Base-by-base conservation (phyloP, 1,284 basidiomycete species). In the Apiotrichum gracile region DNA sequence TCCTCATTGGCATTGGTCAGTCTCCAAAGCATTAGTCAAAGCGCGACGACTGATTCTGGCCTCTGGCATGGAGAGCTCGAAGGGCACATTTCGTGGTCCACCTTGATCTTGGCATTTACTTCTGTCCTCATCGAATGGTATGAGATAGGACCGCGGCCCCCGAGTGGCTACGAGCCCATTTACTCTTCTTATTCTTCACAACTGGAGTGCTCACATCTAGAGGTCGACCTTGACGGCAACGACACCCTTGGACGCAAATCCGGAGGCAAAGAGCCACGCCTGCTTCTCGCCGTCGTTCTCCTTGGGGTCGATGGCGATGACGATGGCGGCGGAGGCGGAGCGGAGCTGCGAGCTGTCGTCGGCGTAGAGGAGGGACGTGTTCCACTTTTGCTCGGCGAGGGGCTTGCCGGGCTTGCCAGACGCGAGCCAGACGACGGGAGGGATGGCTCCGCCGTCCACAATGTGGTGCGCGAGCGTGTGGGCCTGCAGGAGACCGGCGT, bases 201-300 rank as follows among this genome's bases (percentile, higher is more conserved):
- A 12, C 19, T 24, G 27, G 27, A 29, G 27, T 6, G 7, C 27
- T 29, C 13, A 9, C 21, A 5, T n/a, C 24, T 48, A 57, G 37
- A 68, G 49, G 25, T 64, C 61, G 7, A 68, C 57, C 50, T 53
- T 59, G 25, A 52, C 47, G 1, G 60, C 60, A 16, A 59, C 40
- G 19, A 60, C 55, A 4, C 42, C 51, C 27, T 39, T 46, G n/a
- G 62, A 52, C 38, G 55, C 50, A 19, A 62, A 61, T 16, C 66
- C 66, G 0, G 62, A 62, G 1, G 50, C 54, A 25, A 62, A 62
- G 25, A 66, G 48, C 66, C 65, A 66, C 5, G 42, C 65, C 53
- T 62, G 57, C 55, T 57, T 58, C 47, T 59, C 58, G 24, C 55
- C 61, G n/a, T n/a, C 53, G n/a, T 47, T 56, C 14, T 31, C 51